Conservation (phyloP, 176 grass and related monocot species). For the Cenchrus americanus region DNA sequence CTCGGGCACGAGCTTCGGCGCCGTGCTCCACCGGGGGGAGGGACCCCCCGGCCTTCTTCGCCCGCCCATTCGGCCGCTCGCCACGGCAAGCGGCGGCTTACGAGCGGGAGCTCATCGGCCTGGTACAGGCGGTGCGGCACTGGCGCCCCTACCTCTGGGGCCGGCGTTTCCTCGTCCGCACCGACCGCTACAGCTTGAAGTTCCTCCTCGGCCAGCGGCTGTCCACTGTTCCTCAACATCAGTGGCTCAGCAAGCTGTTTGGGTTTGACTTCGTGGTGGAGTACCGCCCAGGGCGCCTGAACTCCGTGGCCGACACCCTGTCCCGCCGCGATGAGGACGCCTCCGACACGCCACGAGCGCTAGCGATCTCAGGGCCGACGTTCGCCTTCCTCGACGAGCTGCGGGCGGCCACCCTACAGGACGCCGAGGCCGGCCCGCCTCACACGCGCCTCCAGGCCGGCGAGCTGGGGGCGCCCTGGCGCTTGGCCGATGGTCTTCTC, state of each 20-base stretch:
- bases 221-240: not conserved
- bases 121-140: not conserved
- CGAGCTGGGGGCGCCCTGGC: too few species aligned
- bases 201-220: not conserved
- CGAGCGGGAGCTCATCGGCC: not conserved
- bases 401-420: too few species aligned
- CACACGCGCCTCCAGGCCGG: too few species aligned
- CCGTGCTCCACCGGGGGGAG: too few species aligned
- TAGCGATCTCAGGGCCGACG: too few species aligned
- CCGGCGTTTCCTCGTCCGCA: not conserved
- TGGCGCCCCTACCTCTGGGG: not conserved
- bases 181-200: not conserved
- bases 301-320: not conserved
- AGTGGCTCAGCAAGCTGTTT: not conserved
- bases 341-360: too few species aligned
- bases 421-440: too few species aligned
- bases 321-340: not conserved
- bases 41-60: too few species aligned
- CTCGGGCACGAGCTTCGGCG: too few species aligned
- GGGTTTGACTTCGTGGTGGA: not conserved
- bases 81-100: not conserved
- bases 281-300: not conserved
- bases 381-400: too few species aligned
- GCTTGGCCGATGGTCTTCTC: too few species aligned
- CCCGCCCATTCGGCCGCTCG: too few species aligned